Percentiles rank a stretch among this genome's conserved stretches.
phyloP scores from a whole-genome alignment of 2,329 filamentous ascomycete genomes.

The Fusarium keratoplasticum region DNA sequence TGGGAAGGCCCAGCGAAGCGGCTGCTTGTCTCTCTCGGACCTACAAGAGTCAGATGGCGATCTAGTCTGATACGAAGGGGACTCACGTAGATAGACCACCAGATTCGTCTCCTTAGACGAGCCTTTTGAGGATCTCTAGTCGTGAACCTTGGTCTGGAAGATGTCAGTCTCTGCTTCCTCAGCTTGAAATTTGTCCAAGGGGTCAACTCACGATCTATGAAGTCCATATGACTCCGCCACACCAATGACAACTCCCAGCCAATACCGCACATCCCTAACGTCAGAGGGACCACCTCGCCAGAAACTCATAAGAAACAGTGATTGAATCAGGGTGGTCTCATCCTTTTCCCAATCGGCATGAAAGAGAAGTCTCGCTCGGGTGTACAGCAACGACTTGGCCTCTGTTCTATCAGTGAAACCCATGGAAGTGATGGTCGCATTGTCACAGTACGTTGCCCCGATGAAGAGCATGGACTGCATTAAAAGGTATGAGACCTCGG shows the following conservation, averaged over 20 bases:
- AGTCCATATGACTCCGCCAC: conserved; percentile 62
- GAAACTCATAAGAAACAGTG: conserved; percentile 66
- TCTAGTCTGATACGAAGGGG: not conserved
- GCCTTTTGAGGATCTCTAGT: conserved; percentile 43
- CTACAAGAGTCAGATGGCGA: conserved; percentile 20
- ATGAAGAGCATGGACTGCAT: conserved; percentile 67
- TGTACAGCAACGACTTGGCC: conserved; percentile 63
- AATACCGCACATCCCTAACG: conserved; percentile 62
- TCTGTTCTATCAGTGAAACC: conserved; percentile 61
- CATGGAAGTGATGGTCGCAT: conserved; percentile 55
- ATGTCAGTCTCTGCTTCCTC: not conserved
- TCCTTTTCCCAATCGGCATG: conserved; percentile 65
- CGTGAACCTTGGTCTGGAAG: conserved; percentile 41
- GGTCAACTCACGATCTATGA: conserved; percentile 51
- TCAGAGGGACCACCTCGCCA: conserved; percentile 63
- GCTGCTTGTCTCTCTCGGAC: conserved; percentile 53
- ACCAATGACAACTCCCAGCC: conserved; percentile 62
- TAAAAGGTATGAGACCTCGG: conserved; percentile 60
- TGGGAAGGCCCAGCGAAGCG: conserved; percentile 51
- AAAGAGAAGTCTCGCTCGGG: conserved; percentile 62
- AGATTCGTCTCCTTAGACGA: conserved; percentile 59
- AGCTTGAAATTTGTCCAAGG: not conserved
- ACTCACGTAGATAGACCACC: conserved; percentile 66
- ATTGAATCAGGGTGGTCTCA: conserved; percentile 61
- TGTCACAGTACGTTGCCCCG: conserved; percentile 64